Conservation (phyloP, 2,329 filamentous ascomycete species). For the Gliomastix tumulicola region DNA sequence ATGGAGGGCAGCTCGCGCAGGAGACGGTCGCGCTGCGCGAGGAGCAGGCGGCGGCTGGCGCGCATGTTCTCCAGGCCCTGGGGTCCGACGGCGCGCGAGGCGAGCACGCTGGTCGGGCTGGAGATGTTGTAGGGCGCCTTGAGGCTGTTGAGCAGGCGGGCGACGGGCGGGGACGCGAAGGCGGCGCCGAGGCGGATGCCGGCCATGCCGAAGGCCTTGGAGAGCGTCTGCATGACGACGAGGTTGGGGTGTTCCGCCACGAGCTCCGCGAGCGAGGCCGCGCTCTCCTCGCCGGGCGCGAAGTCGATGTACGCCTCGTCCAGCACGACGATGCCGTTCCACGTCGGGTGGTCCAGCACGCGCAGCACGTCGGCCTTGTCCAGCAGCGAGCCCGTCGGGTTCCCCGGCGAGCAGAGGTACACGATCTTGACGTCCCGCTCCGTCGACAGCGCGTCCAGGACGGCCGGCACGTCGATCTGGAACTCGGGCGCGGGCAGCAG, state of each 20-base stretch:
- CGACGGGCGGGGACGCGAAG: slow-evolving; percentile 70
- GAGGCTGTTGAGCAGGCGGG: slow-evolving; percentile 76
- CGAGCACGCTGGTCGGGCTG: slow-evolving; percentile 78
- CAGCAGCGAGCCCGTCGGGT: slow-evolving; percentile 80
- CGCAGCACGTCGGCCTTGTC: slow-evolving; percentile 65
- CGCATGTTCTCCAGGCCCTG: slow-evolving; percentile 69
- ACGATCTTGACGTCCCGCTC: slow-evolving; percentile 70
- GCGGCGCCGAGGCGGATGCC: slow-evolving; percentile 86
- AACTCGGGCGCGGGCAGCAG: slow-evolving; percentile 68
- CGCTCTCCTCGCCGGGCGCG: slow-evolving; percentile 60
- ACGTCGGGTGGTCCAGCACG: slow-evolving; percentile 78
- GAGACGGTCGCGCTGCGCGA: slow-evolving; percentile 71
- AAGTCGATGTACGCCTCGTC: slow-evolving; percentile 98
- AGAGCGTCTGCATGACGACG: slow-evolving; percentile 97
- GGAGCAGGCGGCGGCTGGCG: slow-evolving; percentile 59
- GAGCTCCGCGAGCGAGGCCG: slow-evolving; percentile 85
- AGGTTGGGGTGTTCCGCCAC: slow-evolving; percentile 90
- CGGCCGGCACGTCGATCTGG: slow-evolving; percentile 61
- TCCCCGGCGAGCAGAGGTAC: slow-evolving; percentile 92
- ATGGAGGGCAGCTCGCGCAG: slow-evolving; percentile 67
- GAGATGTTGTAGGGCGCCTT: slow-evolving; percentile 97
- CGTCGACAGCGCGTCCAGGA: slow-evolving; percentile 56
- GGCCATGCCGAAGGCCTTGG: slow-evolving; percentile 92
- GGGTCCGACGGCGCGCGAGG: slow-evolving; percentile 61
- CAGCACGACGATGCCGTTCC: slow-evolving; percentile 90